Base-by-base conservation (phyloP, 495 filamentous ascomycete genomes). In the Aspergillus egyptiacus region DNA sequence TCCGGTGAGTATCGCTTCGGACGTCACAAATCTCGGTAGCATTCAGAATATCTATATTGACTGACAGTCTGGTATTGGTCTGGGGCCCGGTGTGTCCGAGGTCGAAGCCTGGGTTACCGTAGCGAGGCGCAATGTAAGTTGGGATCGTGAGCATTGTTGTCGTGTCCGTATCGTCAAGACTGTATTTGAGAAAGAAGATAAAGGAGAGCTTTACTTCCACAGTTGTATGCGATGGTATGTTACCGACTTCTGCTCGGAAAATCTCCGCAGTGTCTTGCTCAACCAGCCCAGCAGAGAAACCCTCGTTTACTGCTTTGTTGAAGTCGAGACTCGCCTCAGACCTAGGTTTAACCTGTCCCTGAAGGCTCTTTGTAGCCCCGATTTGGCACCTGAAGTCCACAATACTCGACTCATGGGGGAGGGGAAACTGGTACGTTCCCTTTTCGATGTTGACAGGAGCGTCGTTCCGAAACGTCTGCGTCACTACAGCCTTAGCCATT, bases 201-300 rank as follows among this genome's bases (percentile, higher is more conserved):
- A 40, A 54, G 15, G 46, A 34, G 20, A 58, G 39, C 24, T 50
- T 32, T 2, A 54, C 35, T 32, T 54, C 56, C 2, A 65, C 62
- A 3, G 33, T 48, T 2, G 50, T 56, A 22, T 56, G n/a, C 2
- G 55, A 28, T 4, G 60, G 62, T 18, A 65, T 59, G 30, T 61
- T 63, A 6, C 62, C 62, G 1, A 65, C 5, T 6, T 34, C 41
- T 0, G 55, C 61, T 35, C 57, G 45, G 32, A 65, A 63, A 17
- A 63, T 46, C 23, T 65, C 62, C 32, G 60, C 53, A 0, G 53
- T 54, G 6, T 53, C 30, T 44, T 65, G 53, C 42, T 63, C 55
- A 19, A 63, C 53, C 10, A 65, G 40, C 0, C 49, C 58, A 18
- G 62, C 60, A 1, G 43, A 48, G 6, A 50, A 10, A 19, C 49